phyloP scores from a whole-genome alignment of 2,329 filamentous ascomycete species.

The Cladosporium colombiae region DNA sequence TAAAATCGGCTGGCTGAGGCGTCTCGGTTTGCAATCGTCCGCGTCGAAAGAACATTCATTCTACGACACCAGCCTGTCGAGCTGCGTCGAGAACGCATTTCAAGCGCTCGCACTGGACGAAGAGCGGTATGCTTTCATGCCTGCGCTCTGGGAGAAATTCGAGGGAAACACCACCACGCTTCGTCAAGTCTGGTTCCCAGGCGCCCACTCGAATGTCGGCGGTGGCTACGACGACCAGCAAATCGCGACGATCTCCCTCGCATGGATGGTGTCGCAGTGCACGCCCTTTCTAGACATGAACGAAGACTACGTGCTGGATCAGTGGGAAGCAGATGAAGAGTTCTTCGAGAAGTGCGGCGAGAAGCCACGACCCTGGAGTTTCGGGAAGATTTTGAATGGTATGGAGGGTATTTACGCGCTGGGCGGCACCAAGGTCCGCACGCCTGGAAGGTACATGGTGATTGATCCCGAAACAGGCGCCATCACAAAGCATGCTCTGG shows the following conservation, averaged over 20 bases:
- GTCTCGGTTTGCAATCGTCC: constrained; percentile 37
- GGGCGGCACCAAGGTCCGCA: constrained; percentile 48
- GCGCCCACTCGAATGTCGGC: constrained; percentile 48
- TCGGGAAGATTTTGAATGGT: constrained; percentile 50
- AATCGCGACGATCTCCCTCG: constrained; percentile 54
- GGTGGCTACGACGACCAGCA: constrained; percentile 50
- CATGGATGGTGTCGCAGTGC: constrained; percentile 60
- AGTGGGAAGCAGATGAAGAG: constrained; percentile 47
- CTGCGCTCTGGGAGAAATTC: constrained; percentile 47
- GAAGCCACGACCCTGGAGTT: constrained; percentile 49
- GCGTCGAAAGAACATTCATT: constrained; percentile 44
- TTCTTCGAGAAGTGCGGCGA: constrained; percentile 47
- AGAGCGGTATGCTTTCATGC: constrained; percentile 42
- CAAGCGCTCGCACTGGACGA: constrained; percentile 50
- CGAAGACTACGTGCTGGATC: constrained; percentile 49
- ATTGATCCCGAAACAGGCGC: constrained; percentile 47
- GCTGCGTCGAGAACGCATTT: constrained; percentile 46
- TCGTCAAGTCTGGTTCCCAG: constrained; percentile 52
- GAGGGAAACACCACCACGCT: constrained; percentile 46
- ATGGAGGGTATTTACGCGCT: constrained; percentile 50
- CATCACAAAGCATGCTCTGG: constrained; percentile 46
- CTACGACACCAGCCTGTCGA: constrained; percentile 49
- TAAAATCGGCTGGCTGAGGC: constrained; percentile 44
- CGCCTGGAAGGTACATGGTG: constrained; percentile 51
- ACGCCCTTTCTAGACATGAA: constrained; percentile 51